A percentile compares a stretch with the other conserved stretches of the same genome.
phyloP scores from a whole-genome alignment of 1,284 basidiomycete species.

The Sporisorium exsertum region DNA sequence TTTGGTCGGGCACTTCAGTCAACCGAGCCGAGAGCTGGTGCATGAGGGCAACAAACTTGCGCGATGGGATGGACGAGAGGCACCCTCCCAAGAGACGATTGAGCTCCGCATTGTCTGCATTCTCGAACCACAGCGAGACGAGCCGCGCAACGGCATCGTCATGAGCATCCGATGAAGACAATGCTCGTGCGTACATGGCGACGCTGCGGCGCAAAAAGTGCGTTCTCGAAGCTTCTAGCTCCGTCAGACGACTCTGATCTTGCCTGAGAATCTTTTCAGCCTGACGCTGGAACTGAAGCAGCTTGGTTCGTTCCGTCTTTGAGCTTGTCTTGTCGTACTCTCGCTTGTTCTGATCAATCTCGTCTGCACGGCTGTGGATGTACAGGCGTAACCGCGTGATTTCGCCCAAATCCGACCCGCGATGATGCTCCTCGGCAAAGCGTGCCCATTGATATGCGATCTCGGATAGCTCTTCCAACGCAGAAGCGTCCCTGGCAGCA shows the following conservation, averaged over 20 bases:
- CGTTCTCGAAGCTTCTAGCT: conserved; percentile 60
- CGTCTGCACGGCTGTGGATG: conserved; percentile 77
- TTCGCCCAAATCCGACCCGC: conserved; percentile 79
- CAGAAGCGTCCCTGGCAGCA: conserved; percentile 9
- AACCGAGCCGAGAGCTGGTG: conserved; percentile 92
- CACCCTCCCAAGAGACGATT: conserved; percentile 74
- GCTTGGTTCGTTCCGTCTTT: conserved; percentile 22
- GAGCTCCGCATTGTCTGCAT: conserved; percentile 76
- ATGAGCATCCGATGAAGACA: conserved; percentile 78
- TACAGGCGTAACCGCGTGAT: conserved; percentile 79
- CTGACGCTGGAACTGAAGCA: conserved; percentile 39
- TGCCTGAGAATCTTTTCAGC: conserved; percentile 50
- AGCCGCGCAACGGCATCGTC: conserved; percentile 83
- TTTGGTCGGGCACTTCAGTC: conserved; percentile 54
- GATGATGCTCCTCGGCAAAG: conserved; percentile 89
- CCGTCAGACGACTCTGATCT: conserved; percentile 44
- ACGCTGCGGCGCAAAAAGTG: conserved; percentile 81
- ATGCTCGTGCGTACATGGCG: conserved; percentile 82
- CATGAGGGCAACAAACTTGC: conserved; percentile 88
- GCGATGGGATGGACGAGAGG: conserved; percentile 80
- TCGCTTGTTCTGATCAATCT: conserved; percentile 75
- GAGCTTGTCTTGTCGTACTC: conserved; percentile 66
- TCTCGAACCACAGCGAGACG: conserved; percentile 90
- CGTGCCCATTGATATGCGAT: conserved; percentile 85
- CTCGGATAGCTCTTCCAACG: conserved; percentile 72